Base-by-base conservation (phyloP, 768 basidiomycete species). In the Naganishia onofrii region DNA sequence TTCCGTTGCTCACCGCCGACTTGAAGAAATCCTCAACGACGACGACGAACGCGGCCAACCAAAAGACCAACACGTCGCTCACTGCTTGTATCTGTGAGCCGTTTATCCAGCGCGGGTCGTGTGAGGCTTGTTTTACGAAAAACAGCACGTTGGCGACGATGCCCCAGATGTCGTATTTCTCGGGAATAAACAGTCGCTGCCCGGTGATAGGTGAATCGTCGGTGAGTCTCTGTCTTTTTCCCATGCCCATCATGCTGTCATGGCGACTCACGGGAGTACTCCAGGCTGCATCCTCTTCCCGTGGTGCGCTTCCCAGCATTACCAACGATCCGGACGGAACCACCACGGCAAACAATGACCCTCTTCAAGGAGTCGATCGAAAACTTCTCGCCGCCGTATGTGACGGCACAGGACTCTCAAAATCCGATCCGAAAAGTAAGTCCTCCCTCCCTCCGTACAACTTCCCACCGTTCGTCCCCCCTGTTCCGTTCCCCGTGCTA, bases 301-400 rank as follows among this genome's bases (percentile, higher is more conserved):
- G 42, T 17, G 15, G 7, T 15, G 15, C 42, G 42, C 42, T 42
- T 42, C 42, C 42, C 52, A 23, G 15, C 52, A 53, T 23, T 19
- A 21, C 21, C 34, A 58, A 21, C 17, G 19, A 38, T 23, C 19
- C 34, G 7, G 21, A 36, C 32, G 57, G 34, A 1, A 34, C 29
- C 23, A 28, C 15, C 23, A 28, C 15, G 17, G 28, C 38, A 29
- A 63, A 46, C 23, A 12, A 12, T n/a, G 26, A 10, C 3, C 10
- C 60, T 0, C 26, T 63, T 13, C 21, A 63, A 29, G 60, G 60
- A 21, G 38, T 63, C 8, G 60, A 63, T n/a, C 46, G 28, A 44
- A n/a, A 63, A 1, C 60, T 63, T 10, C 60, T 63, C 7, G 60
- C 38, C 0, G 23, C 60, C 26, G 38, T 63, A n/a, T 63, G 60